Evolutionary conservation across 2,329 filamentous ascomycete species (phyloP), one percentile per base, ranked within the genome.

Genomic region (Penicillium sp.): DNA sequence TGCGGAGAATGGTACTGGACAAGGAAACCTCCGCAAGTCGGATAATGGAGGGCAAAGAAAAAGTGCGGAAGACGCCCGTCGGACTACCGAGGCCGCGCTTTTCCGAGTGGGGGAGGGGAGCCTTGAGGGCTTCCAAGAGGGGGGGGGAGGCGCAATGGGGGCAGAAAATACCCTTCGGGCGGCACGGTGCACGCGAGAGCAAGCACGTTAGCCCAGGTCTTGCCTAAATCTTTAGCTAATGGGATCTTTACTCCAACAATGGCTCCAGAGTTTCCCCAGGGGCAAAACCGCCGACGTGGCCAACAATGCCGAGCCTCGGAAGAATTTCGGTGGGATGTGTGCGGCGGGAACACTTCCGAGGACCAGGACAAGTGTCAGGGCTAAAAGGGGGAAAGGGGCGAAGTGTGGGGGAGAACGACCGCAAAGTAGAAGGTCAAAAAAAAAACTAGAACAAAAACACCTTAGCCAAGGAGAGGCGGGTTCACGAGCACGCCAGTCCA

Each of bases 261-360:
- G 43, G 29, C 45, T 39, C 45, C 31, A 48, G 37, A 47, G 36
- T 37, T 43, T 40, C 40, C 40, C 46, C 48, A 43, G 47, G 31
- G 52, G 40, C 51, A 34, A 49, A 34, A 31, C 13, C 37, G 33
- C 36, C 19, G 34, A 39, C 29, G 46, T 48, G 45, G 45, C 45
- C 52, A 47, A 51, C 24, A 50, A 51, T 57, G 10, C 60, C 58
- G 50, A 60, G 43, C 49, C 47, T 62, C 59, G 61, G 61, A 54
- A 40, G 54, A 62, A 59, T 51, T 33, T 62, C 60, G 60, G 58
- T 18, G 29, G 40, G 10, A 19, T 19, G 5, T 14, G 24, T 33
- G 13, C 8, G 26, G 26, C 16, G 23, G 33, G 21, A 31, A 31
- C 37, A 29, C 31, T 21, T 56, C 53, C 43, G 42, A 43, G 43